phyloP scores from a whole-genome alignment of 139 green algal species.

The Chlorella sp. region DNA sequence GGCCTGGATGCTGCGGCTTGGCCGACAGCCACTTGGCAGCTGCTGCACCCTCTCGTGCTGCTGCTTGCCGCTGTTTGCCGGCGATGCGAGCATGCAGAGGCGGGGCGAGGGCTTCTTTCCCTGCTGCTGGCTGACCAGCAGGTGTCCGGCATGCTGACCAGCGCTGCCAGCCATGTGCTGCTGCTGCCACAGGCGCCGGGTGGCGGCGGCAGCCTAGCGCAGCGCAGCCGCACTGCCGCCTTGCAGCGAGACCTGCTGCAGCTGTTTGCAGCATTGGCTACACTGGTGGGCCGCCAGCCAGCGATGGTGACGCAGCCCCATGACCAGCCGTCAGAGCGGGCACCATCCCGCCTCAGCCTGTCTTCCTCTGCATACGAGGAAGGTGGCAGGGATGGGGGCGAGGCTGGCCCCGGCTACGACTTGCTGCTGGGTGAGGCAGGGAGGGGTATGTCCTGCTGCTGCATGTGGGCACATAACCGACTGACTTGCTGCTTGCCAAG shows the following conservation, averaged over 20 bases:
- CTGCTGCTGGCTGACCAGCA: conserved; percentile 37
- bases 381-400: not conserved
- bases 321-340: not conserved
- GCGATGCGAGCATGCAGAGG: conserved; percentile 24
- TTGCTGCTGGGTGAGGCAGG: conserved; percentile 22
- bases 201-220: not conserved
- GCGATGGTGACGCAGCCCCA: not conserved
- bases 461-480: too few species aligned
- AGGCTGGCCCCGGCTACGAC: conserved; percentile 16
- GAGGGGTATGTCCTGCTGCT: too few species aligned
- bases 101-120: conserved; percentile 23
- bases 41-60: conserved; percentile 27
- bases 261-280: conserved; percentile 39
- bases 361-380: not conserved
- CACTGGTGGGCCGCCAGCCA: conserved; percentile 40
- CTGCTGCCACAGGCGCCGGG: conserved; percentile 1
- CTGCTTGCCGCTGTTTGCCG: conserved; percentile 23
- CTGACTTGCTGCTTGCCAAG: too few species aligned
- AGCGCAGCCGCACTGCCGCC: not conserved
- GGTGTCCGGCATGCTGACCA: not conserved
- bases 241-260: conserved; percentile 44
- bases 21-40: conserved; percentile 14
- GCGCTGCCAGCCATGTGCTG: conserved; percentile 25
- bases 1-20: conserved; percentile 8
- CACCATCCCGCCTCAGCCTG: not conserved